Base-by-base conservation (phyloP, 768 basidiomycete genomes). In the Hygrocybe punicea region DNA sequence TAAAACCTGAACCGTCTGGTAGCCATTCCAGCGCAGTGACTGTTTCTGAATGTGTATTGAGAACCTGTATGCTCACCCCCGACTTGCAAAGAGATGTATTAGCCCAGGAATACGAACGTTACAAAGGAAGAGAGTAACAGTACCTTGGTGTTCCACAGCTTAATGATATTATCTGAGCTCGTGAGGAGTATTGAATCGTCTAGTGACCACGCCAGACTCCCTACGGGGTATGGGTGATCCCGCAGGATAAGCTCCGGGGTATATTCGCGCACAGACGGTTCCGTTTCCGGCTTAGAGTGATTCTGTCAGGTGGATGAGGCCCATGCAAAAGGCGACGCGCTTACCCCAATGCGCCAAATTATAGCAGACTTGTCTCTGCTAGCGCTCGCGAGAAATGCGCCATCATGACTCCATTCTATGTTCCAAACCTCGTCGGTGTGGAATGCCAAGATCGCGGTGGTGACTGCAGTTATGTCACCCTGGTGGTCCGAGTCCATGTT, bases 391-490 rank as follows among this genome's bases (percentile, higher is more conserved):
- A 99, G 77, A 64, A 81, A 86, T 49, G 73, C 71, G 2, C 97
- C 97, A 67, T 87, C 86, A 63, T 91, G 91, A 71, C 93, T 96
- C 95, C 95, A 99, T 68, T 88, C 89, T 58, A 98, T 72, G 67
- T 89, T 86, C 95, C 96, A 98, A 42, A 99, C 94, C 69, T 99
- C 93, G 67, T 98, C 92, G 9, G 78, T 81, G 71, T 98, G 96
- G 29, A 87, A 91, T 46, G 86, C 82, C 58, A 98, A 75, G 51
- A 94, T 86, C 24, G 89, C 87, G 3, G 92, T 94, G 11, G 91
- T 94, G 23, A 87, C 77, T 44, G 81, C 81, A 24, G 83, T 81
- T 65, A 86, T 81, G 59, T 85, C 82, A 73, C 95, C 96, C 52
- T 81, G 74, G 67, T 96, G 93, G 70, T 99, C 94, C 47, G 80